Evolutionary conservation across 306 rosid species (phyloP), one percentile per base, ranked within the genome.

Genomic region (Cucurbita moschata): DNA sequence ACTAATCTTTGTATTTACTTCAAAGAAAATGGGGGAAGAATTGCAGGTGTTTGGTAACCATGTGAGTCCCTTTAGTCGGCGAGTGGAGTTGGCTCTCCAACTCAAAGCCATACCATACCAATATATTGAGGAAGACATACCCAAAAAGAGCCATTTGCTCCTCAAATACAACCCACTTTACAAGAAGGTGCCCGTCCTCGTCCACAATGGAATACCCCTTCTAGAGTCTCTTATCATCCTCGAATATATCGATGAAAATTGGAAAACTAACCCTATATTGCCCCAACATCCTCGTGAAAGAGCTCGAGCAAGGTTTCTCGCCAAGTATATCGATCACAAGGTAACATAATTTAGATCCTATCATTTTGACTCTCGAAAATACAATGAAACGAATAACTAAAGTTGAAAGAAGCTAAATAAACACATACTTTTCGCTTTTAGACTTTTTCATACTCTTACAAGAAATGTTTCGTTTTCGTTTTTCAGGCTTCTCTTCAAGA

Each of bases 251-350:
- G 74, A 76, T 10, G 75, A 76, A 14, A 30, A 15, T 19, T 52
- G 79, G 74, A 42, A 30, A 57, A n/a, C 49, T 10, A 14, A 71
- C 21, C 78, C 88, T 16, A 49, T 87, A 46, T 76, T 88, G 76
- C 88, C 96, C 6, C 5, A n/a, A 7, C 69, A 86, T 11, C 87
- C 88, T 18, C 79, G 18, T 13, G 66, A 78, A 14, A 84, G 81
- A 79, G 86, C 97, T 59, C 10, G 11, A 0, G 85, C 88, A 9
- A 87, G 90, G 12, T 90, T 90, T 56, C 86, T 88, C 90, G 75
- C 39, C 2, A 57, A 57, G 4, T 57, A 4, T 57, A 57, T 57
- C 5, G 63, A 57, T 5, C 16, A 57, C 16, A 57, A 57, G 63
- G 63, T 57, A 46, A 43, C 47, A 2, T 1, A 43, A 8, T 43